Base-by-base conservation (phyloP, 148 eudicot genomes). In the Pouteria glomerata region DNA sequence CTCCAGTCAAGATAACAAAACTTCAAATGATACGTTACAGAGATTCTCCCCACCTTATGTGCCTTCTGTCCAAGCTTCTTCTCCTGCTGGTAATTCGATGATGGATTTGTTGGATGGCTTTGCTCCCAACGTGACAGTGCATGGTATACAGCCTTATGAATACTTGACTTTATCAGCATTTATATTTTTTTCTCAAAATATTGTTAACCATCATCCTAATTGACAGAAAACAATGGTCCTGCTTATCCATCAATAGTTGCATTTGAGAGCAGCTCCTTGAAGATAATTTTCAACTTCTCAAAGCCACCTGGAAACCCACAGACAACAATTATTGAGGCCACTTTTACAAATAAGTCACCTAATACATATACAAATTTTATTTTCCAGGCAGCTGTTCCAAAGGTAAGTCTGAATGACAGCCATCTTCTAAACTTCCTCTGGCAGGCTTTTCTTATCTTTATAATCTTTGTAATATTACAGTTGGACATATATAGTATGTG, bases 321-420 rank as follows among this genome's bases (percentile, higher is more conserved):
- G 71, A 70, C 76, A 33, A 94, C 98, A 39, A 72, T 74, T 44
- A 80, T 94, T 64, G 86, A 85, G 76, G 96, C 98, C 69, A 80
- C 85, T 6, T 91, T 94, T 78, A 61, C 66, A 21, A 94, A 94
- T 67, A 81, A 87, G 74, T 87, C 96, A 6, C 72, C 90, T 47
- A 78, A 86, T 69, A 63, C 33, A 61, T 89, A 82, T 64, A 82
- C 88, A 50, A 86, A 91, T 84, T 94, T 94, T 69, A 72, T 91
- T 69, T 94, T 94, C 82, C 97, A 91, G 84, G 97, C 98, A 64
- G 98, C 98, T 63, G 98, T 94, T 61, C 98, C 98, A 10, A 91
- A 94, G 98, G 98, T 94, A 86, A 77, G 21, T 11, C 41, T 14
- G 44, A 14, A 47, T 16, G 45, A 30, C 8, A 42, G 42, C 48